Evolutionary conservation across 1,139 yeast genomes (phyloP), one percentile per base, ranked within the genome.

Genomic region (Protomyces pachydermus): DNA sequence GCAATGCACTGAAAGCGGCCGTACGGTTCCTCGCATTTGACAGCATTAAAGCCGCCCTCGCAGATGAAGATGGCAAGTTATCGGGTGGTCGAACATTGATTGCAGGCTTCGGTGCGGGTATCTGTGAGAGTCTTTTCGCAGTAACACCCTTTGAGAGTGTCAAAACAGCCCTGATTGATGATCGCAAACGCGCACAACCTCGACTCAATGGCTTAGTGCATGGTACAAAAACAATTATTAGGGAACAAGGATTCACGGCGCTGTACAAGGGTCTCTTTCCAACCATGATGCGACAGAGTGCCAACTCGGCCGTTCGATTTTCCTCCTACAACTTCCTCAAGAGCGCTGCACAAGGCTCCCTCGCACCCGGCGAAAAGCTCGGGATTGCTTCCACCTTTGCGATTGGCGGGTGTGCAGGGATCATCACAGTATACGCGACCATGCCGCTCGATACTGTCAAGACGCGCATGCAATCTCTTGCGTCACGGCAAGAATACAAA

Each of bases 371-470:
- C 9, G 84, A 86, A 68, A 96, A 97, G 4, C 80, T 93, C 68
- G 83, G 91, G 62, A 83, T 95, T 2, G 83, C 82, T 0, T 80
- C 91, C 68, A 93, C 98, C 0, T 93, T 93, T 75, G 82, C 85
- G 1, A 89, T 93, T 10, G 98, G 98, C 52, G 90, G 97, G 1
- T 81, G 90, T 71, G 96, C 97, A 0, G 98, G 98, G 34, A 81
- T 87, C 61, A 86, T 93, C 63, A 93, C 98, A 0, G 98, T 93
- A 18, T 93, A 93, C 75, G 58, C 52, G 38, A 93, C 98, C 9
- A 93, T 93, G 98, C 98, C 98, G 10, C 86, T 93, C 50, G 98
- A 93, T 74, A 93, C 98, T 0, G 97, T 93, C 68, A 93, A 93
- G 78, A 93, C 98, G 0, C 83, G 98, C 76, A 93, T 93, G 97